Evolutionary conservation across 805 yeast genomes (phyloP).

Genomic region (Starmerella tilneyi): DNA sequence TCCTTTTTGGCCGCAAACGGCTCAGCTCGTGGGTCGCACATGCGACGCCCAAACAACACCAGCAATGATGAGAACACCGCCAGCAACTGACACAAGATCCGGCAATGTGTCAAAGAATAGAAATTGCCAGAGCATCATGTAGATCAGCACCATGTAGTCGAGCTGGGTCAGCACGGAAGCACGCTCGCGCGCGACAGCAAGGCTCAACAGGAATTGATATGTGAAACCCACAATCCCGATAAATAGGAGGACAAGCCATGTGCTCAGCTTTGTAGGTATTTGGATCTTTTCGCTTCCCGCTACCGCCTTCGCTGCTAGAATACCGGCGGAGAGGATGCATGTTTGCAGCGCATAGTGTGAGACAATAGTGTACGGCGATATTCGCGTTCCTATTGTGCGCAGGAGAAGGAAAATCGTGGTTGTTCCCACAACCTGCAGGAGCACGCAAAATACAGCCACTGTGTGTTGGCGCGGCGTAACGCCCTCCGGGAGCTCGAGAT

Average conservation of each 20-base stretch:
- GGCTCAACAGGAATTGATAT: constrained; percentile 67
- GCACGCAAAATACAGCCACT: constrained; percentile 48
- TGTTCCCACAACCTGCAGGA: constrained; percentile 5
- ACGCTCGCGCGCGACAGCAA: constrained; percentile 69
- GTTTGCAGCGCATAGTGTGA: constrained; percentile 60
- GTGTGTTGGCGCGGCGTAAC: constrained; percentile 32
- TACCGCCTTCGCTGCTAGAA: constrained; percentile 20
- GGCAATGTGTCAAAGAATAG: constrained; percentile 65
- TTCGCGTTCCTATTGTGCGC: constrained; percentile 61
- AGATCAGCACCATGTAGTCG: constrained; percentile 63
- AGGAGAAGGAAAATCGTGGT: constrained; percentile 33
- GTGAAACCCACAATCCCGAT: constrained; percentile 71
- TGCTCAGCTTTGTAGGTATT: neutral
- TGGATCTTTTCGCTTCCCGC: neutral
- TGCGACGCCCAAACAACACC: constrained; percentile 8
- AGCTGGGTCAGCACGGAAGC: constrained; percentile 69
- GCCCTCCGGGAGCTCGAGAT: neutral
- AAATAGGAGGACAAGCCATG: constrained; percentile 48
- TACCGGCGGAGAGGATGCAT: constrained; percentile 44
- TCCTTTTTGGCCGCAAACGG: too few species aligned
- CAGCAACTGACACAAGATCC: constrained; percentile 53
- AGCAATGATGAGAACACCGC: constrained; percentile 53
- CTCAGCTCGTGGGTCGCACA: neutral
- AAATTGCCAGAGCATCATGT: constrained; percentile 66
- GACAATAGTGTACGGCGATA: constrained; percentile 70